Base-by-base conservation (phyloP, 352 stramenopile genomes). In the Phytophthora quininea region DNA sequence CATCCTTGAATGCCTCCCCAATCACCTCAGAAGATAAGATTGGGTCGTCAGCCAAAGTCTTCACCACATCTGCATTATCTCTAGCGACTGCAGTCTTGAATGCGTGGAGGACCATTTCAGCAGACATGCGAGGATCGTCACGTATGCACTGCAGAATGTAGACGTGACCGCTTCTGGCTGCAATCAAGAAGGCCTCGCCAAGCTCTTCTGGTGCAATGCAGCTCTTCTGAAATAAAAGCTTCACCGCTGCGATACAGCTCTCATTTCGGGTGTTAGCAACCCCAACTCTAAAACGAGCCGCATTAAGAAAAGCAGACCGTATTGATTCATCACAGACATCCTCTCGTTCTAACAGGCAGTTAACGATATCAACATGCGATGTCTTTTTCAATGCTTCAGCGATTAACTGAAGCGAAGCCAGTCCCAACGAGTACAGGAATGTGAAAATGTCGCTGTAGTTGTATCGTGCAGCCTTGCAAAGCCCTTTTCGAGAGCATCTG, bases 391-490 rank as follows among this genome's bases (percentile, higher is more conserved):
- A 52, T 14, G 27, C 46, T 32, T 37, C 35, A n/a, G 19, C 19
- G 46, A 52, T 52, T 15, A 11, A 5, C 5, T 33, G 1, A 0
- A 10, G 0, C 3, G 27, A 33, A n/a, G 46, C 46, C 35, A 2
- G 19, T 27, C 29, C 29, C 19, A 8, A 35, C 1, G 9, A 14
- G 46, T 52, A 52, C n/a, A 52, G 24, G 7, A 52, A 52, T 14
- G 15, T 5, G 5, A 52, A 14, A 2, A 11, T 27, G n/a, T 33
- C 29, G 3, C 1, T 7, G 19, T 10, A 33, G 8, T 3, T 15
- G 19, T 32, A 52, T 33, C n/a, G 46, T 19, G 46, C 46, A 14
- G 46, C 27, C 9, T 52, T 52, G n/a, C 19, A 27, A 52, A 52
- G 14, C 8, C 46, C 27, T 32, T 52, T 4, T 52, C 46, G 24